These are phyloP conservation scores for Chimonanthus praecox DNA, from an alignment of 164 flowering plant genomes.

Conservation along the genomic window DNA sequence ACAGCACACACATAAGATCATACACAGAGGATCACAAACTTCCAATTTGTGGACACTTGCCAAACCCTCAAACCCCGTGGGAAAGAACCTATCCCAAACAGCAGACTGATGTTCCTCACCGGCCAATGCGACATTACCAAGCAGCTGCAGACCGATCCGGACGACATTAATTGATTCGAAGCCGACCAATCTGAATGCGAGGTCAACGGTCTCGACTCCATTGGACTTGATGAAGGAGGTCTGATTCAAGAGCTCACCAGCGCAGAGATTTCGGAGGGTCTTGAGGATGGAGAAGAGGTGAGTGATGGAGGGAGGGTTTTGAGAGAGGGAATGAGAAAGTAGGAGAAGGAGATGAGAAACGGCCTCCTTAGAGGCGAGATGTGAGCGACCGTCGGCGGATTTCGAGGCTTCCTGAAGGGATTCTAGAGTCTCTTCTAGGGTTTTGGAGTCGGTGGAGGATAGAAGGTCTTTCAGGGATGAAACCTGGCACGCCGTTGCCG, in stretches of 20 bases:
- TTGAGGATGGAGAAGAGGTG: constrained; percentile 31
- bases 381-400: constrained; percentile 41
- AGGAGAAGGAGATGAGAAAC: not conserved
- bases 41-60: constrained; percentile 36
- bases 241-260: constrained; percentile 62
- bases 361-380: constrained; percentile 28
- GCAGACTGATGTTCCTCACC: constrained; percentile 21
- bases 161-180: constrained; percentile 27
- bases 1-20: constrained; percentile 51
- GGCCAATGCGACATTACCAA: constrained; percentile 67
- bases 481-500: too few relatives aligned
- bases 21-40: constrained; percentile 63
- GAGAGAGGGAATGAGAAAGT: not conserved
- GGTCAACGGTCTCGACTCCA: constrained; percentile 26
- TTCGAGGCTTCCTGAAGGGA: constrained; percentile 36
- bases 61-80: constrained; percentile 34
- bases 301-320: not conserved
- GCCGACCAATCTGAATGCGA: constrained; percentile 14
- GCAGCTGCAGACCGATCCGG: constrained; percentile 51
- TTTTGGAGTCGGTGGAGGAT: constrained; percentile 16
- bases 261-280: constrained; percentile 82
- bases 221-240: constrained; percentile 35
- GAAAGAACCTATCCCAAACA: constrained; percentile 59
- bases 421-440: constrained; percentile 33
- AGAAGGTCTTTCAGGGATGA: constrained; percentile 4